Percentiles rank a stretch among this genome's conserved stretches.
Evolutionary conservation across 2,329 filamentous ascomycete genomes (phyloP).

Genomic region (Penicillium sp.): DNA sequence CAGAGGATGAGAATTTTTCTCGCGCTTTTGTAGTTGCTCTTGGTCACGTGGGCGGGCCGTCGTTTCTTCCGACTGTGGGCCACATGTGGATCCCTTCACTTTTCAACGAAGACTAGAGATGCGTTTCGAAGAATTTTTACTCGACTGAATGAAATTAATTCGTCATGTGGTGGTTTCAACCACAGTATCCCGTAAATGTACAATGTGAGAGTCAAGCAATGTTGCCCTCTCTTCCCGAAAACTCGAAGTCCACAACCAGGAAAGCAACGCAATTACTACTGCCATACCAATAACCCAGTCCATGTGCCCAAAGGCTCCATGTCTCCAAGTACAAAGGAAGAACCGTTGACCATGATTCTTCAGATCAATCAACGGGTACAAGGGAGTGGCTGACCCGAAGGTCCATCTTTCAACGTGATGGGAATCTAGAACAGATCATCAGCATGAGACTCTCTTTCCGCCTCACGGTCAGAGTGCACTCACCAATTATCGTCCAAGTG

Average conservation of each 20-base stretch:
- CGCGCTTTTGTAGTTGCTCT: slow-evolving; percentile 28
- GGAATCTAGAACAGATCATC: neutral
- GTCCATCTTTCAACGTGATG: neutral
- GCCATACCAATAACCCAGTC: neutral
- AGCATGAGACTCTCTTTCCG: neutral
- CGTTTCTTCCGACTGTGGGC: slow-evolving; percentile 17
- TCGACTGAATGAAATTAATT: neutral
- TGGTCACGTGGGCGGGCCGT: slow-evolving; percentile 33
- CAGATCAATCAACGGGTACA: neutral
- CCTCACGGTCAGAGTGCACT: neutral
- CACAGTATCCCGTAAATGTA: neutral
- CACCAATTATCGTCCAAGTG: slow-evolving; percentile 20
- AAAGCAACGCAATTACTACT: neutral
- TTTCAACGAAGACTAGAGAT: neutral
- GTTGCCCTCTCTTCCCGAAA: neutral
- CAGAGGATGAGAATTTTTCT: slow-evolving; percentile 22
- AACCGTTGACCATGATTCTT: neutral
- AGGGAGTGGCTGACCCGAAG: neutral
- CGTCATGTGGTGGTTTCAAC: neutral
- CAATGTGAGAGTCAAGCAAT: neutral
- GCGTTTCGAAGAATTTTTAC: neutral
- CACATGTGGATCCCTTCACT: neutral
- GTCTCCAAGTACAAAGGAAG: neutral
- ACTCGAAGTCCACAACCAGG: neutral
- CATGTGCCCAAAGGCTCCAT: neutral